phyloP scores from a whole-genome alignment of 495 filamentous ascomycete genomes.

The Xylaria acuta region DNA sequence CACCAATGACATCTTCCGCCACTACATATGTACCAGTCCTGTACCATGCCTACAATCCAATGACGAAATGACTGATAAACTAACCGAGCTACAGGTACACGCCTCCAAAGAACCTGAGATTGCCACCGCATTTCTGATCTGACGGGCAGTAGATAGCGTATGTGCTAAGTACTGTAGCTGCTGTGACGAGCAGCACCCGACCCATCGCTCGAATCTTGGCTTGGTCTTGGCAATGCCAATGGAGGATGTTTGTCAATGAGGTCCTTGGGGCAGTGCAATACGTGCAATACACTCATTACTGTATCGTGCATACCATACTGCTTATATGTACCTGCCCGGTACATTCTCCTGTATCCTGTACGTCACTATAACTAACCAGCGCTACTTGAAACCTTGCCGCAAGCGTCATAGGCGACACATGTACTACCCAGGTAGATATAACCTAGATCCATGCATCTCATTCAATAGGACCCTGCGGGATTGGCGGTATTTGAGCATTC shows the following conservation, averaged over 20 bases:
- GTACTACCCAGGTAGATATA: neutral
- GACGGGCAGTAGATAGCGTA: neutral
- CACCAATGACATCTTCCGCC: neutral
- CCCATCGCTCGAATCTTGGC: neutral
- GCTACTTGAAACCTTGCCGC: neutral
- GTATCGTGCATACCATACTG: slow-evolving; percentile 15
- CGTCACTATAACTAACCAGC: neutral
- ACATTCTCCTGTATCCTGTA: slow-evolving; percentile 4
- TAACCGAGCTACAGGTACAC: neutral
- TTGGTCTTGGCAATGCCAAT: slow-evolving; percentile 19
- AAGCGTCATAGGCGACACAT: slow-evolving; percentile 18
- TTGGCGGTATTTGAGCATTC: neutral
- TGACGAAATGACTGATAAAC: neutral
- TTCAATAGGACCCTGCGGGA: neutral
- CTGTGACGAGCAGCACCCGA: neutral
- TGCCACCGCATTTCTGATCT: slow-evolving; percentile 7
- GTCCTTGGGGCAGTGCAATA: slow-evolving; percentile 18
- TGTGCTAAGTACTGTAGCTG: neutral
- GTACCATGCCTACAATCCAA: neutral
- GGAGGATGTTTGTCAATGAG: neutral
- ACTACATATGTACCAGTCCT: too few relatives aligned
- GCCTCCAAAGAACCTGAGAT: neutral
- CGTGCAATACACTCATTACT: slow-evolving; percentile 7
- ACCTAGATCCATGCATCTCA: too few relatives aligned
- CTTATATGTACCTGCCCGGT: neutral